Evolutionary conservation across 2,329 filamentous ascomycete species (phyloP).

Genomic region (Lasiodiplodia gonubiensis): DNA sequence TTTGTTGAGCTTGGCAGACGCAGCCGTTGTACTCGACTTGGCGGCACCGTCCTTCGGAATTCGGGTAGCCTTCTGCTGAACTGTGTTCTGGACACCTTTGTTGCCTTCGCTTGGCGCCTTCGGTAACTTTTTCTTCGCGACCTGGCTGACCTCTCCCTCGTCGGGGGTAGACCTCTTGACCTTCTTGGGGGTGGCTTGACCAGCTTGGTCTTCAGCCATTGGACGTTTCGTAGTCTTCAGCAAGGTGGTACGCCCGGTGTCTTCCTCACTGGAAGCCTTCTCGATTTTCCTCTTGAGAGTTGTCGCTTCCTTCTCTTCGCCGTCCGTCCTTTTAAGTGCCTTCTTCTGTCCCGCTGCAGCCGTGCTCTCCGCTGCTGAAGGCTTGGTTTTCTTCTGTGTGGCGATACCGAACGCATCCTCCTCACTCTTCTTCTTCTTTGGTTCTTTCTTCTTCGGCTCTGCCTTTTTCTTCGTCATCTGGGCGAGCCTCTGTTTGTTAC

Average conservation of each 20-base stretch:
- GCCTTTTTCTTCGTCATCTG: conserved; percentile 48
- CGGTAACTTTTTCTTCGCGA: conserved; percentile 40
- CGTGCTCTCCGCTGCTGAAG: conserved; percentile 37
- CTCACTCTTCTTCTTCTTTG: conserved; percentile 56
- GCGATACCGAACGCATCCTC: conserved; percentile 44
- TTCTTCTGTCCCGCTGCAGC: not conserved
- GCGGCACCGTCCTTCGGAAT: conserved; percentile 32
- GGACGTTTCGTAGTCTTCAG: conserved; percentile 40
- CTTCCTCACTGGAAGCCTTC: conserved; percentile 53
- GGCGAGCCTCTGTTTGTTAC: conserved; percentile 32
- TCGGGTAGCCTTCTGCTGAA: conserved; percentile 50
- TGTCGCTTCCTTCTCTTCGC: conserved; percentile 47
- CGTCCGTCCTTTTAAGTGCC: conserved; percentile 29
- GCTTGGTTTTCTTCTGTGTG: conserved; percentile 45
- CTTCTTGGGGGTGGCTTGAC: conserved; percentile 10
- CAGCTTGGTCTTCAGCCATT: conserved; percentile 34
- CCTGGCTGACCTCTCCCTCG: not conserved
- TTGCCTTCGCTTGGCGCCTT: conserved; percentile 56
- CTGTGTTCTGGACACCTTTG: conserved; percentile 37
- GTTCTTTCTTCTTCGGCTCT: conserved; percentile 53
- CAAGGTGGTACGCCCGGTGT: conserved; percentile 32
- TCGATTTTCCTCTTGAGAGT: conserved; percentile 55
- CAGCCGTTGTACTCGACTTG: not conserved
- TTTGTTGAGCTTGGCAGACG: conserved; percentile 33
- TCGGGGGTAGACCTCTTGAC: conserved; percentile 1